Evolutionary conservation across 495 filamentous ascomycete genomes (phyloP).

Genomic region (Barbatosphaeria neglecta): DNA sequence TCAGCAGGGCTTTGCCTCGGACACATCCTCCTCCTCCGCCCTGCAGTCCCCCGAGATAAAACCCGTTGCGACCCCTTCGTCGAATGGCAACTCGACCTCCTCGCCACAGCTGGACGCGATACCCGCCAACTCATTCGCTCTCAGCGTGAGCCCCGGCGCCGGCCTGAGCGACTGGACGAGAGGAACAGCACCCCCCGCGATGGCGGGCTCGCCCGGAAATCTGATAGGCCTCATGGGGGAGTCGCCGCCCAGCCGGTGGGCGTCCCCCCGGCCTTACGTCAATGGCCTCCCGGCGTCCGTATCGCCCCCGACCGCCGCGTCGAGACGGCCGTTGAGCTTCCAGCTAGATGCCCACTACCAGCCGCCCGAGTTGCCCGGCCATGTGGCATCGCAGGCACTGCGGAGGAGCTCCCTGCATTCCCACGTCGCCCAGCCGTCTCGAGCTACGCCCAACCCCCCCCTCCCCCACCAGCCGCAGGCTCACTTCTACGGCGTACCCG

Average conservation of each 20-base stretch:
- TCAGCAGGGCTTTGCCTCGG: constrained; percentile 25
- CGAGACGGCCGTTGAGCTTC: constrained; percentile 37
- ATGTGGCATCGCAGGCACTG: constrained; percentile 27
- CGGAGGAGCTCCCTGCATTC: constrained; percentile 51
- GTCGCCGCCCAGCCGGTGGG: constrained; percentile 39
- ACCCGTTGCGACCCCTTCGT: constrained; percentile 17
- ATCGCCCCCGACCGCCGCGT: constrained; percentile 31
- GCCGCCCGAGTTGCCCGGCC: constrained; percentile 30
- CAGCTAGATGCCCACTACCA: constrained; percentile 37
- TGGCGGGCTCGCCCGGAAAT: constrained; percentile 44
- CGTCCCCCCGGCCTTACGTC: constrained; percentile 22
- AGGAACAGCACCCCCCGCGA: constrained; percentile 26
- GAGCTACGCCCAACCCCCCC: constrained; percentile 46
- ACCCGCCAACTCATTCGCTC: constrained; percentile 32
- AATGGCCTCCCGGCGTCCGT: constrained; percentile 30
- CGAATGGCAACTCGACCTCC: constrained; percentile 22
- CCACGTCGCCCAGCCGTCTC: constrained; percentile 32
- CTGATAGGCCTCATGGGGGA: constrained; percentile 42
- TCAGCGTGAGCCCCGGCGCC: constrained; percentile 33
- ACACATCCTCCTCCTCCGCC: constrained; percentile 26
- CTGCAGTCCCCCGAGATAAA: constrained; percentile 30
- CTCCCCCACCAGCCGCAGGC: constrained; percentile 73
- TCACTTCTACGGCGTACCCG: constrained; percentile 53
- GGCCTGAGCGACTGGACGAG: constrained; percentile 43
- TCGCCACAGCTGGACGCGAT: constrained; percentile 33